phyloP scores from a whole-genome alignment of 192 early-diverging fungal genomes.

The Oehlia diaphana region DNA sequence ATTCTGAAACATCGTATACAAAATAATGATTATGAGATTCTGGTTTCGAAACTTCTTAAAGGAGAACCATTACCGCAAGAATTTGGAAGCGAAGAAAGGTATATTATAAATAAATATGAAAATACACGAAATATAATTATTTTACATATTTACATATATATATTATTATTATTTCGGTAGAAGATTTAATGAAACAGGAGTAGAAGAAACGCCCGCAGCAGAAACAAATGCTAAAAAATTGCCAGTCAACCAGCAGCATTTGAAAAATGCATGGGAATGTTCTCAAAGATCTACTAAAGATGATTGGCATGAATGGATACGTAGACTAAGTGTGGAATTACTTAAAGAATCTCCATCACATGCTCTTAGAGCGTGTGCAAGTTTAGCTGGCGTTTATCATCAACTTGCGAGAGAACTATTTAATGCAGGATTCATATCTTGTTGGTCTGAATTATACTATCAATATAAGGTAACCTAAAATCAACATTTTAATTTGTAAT shows the following conservation, averaged over 20 bases:
- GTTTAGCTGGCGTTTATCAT: conserved; percentile 76
- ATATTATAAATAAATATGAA: neutral
- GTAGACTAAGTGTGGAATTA: conserved; percentile 85
- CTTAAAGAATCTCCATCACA: conserved; percentile 96
- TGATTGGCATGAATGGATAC: conserved; percentile 97
- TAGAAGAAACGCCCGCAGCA: conserved; percentile 57
- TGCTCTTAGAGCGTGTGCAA: conserved; percentile 86
- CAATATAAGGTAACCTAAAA: conserved; percentile 64
- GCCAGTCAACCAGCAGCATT: conserved; percentile 80
- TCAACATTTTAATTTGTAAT: neutral
- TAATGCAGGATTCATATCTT: conserved; percentile 96
- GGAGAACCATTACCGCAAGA: conserved; percentile 72
- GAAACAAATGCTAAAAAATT: conserved; percentile 68
- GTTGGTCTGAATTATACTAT: conserved; percentile 90
- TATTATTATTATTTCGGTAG: neutral
- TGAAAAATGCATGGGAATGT: conserved; percentile 87
- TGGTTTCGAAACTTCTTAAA: conserved; percentile 73
- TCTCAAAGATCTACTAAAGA: conserved; percentile 86
- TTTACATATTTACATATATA: neutral
- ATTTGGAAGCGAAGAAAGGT: conserved; percentile 8
- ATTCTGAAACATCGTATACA: conserved; percentile 63
- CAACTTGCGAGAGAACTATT: conserved; percentile 87
- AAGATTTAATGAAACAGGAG: conserved; percentile 35
- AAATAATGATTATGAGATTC: conserved; percentile 72
- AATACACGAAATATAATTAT: no score